Conservation (phyloP, 106 monocot species). For the Acorus gramineus region DNA sequence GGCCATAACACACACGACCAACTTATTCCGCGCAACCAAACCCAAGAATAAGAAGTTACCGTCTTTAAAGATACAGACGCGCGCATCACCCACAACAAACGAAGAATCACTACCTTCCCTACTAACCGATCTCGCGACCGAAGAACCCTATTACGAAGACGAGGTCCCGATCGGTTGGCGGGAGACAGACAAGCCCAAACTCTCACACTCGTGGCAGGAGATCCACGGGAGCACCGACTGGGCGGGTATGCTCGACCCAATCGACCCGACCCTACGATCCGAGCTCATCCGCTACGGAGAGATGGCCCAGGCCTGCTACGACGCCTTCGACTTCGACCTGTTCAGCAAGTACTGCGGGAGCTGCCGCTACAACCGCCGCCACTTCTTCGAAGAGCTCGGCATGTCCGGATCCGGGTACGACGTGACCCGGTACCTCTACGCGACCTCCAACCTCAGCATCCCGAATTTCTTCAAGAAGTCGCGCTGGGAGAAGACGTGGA, state of each 20-base stretch:
- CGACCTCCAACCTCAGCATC: conserved; percentile 54
- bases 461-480: conserved; percentile 54
- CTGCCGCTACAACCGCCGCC: conserved; percentile 48
- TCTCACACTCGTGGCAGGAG: conserved; percentile 51
- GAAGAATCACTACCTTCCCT: too few species aligned
- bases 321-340: conserved; percentile 73
- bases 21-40: too few species aligned
- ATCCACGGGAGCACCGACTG: conserved; percentile 65
- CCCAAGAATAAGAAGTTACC: too few species aligned
- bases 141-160: too few species aligned
- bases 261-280: conserved; percentile 65
- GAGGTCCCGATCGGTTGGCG: too few species aligned
- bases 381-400: conserved; percentile 41
- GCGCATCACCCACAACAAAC: too few species aligned
- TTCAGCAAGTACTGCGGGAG: conserved; percentile 71
- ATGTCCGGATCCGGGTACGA: conserved; percentile 43
- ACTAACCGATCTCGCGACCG: too few species aligned
- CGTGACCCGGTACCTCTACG: conserved; percentile 67
- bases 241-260: conserved; percentile 72
- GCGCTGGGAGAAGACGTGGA: conserved; percentile 32
- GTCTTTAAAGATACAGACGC: too few species aligned
- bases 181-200: background rate
- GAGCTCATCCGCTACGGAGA: conserved; percentile 91
- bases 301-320: conserved; percentile 82
- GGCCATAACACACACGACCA: too few species aligned